Evolutionary conservation across 176 grass and related monocot species (phyloP), one percentile per base, ranked within the genome.

Genomic region (Oryza punctata): DNA sequence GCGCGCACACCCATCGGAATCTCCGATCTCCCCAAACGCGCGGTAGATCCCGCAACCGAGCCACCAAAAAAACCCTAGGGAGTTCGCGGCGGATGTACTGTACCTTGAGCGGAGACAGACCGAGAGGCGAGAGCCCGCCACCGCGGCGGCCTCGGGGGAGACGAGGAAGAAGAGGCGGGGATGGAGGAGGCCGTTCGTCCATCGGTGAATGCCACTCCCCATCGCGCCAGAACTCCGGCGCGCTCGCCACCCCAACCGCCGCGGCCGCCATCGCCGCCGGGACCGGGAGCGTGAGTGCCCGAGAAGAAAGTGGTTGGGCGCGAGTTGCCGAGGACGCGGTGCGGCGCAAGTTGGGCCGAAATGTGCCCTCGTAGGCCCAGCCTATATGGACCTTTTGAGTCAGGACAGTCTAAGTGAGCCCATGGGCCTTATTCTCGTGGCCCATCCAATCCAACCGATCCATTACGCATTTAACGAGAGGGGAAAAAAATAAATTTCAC

Each of bases 131-230:
- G 52, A 8, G 18, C 50, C 18, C 50, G 50, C 50, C 50, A 57
- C 18, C 50, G 64, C 37, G 26, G 35, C 5, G 44, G 49, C 10
- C 12, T 63, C 54, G 68, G 9, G n/a, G 38, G 70, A 19, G 47
- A 11, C 2, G 47, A 67, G 14, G 72, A 74, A 25, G 70, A 19
- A 0, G 32, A 32, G 8, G 37, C 37, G 7, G 7, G 1, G 37
- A 7, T 38, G 72, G 57, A 86, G 67, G 49, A n/a, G 71, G 65
- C 43, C 30, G 16, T 66, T 83, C 67, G n/a, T 73, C 78, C 84
- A 79, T 86, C 70, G 71, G 71, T 30, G 2, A 76, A 16, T 27
- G 25, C 69, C 24, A 21, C 69, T 11, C 3, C n/a, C 19, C 38
- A n/a, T 71, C 11, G 21, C 5, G 21, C 57, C 21, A 61, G 16